Evolutionary conservation across 1,139 yeast genomes (phyloP).

Genomic region (Fermentozyma sake): DNA sequence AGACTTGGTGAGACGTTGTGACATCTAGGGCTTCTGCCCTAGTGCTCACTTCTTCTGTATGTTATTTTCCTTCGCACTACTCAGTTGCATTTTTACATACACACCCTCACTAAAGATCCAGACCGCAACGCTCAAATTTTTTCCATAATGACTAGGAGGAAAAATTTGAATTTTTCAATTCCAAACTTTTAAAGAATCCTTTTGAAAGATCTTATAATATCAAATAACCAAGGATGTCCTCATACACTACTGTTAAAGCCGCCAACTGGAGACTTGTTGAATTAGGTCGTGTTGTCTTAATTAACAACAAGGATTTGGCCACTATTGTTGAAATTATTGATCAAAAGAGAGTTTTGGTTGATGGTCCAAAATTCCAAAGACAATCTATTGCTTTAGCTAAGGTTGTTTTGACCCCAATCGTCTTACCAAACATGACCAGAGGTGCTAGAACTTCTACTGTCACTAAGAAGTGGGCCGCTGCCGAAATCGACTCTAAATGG

Average conservation of each 20-base stretch:
- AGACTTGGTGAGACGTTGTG: too few relatives aligned
- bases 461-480: constrained; percentile 90
- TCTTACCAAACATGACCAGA: constrained; percentile 83
- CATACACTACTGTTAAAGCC: constrained; percentile 76
- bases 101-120: too few relatives aligned
- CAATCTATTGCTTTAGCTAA: constrained; percentile 85
- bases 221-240: constrained; percentile 31
- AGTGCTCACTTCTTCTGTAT: too few relatives aligned
- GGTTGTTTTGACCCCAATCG: constrained; percentile 90
- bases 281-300: constrained; percentile 97
- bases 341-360: constrained; percentile 97
- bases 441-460: constrained; percentile 87
- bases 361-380: constrained; percentile 95
- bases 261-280: constrained; percentile 99
- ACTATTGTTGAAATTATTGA: constrained; percentile 97
- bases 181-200: too few relatives aligned
- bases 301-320: constrained; percentile 81
- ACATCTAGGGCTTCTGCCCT: too few relatives aligned
- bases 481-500: constrained; percentile 89
- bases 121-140: too few relatives aligned
- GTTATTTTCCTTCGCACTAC: too few relatives aligned
- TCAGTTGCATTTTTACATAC: too few relatives aligned
- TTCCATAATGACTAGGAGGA: too few relatives aligned
- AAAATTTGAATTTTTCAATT: too few relatives aligned
- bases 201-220: too few relatives aligned